A percentile compares a stretch with the other conserved stretches of the same genome.
Evolutionary conservation across 805 yeast genomes (phyloP).

Genomic region (Dipodascus geniculatus): DNA sequence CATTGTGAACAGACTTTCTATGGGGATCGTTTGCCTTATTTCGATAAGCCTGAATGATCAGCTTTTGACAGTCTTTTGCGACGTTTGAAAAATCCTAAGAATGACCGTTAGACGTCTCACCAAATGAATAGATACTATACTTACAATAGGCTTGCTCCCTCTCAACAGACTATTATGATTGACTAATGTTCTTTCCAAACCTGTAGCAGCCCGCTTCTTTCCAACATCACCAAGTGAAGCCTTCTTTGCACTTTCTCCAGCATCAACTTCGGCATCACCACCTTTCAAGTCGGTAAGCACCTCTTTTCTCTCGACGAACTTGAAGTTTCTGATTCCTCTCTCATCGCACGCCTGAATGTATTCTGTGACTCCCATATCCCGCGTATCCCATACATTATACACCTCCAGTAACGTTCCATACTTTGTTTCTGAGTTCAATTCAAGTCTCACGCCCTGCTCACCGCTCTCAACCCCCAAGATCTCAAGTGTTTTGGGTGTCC

Average conservation of each 20-base stretch:
- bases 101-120: background rate
- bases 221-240: slow-evolving; percentile 34
- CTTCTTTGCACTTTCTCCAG: slow-evolving; percentile 33
- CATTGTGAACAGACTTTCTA: slow-evolving; percentile 3
- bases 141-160: slow-evolving; percentile 24
- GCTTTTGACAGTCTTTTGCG: slow-evolving; percentile 23
- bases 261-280: slow-evolving; percentile 38
- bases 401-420: slow-evolving; percentile 21
- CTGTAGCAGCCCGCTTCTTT: slow-evolving; percentile 32
- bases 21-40: slow-evolving; percentile 2
- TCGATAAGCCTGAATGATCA: slow-evolving; percentile 17
- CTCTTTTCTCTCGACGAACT: slow-evolving; percentile 78
- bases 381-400: slow-evolving; percentile 67
- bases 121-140: background rate
- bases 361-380: slow-evolving; percentile 66
- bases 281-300: slow-evolving; percentile 56
- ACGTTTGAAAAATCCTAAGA: slow-evolving; percentile 24
- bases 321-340: slow-evolving; percentile 52
- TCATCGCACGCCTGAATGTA: slow-evolving; percentile 65
- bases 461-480: background rate
- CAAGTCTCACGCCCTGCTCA: background rate
- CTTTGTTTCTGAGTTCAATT: background rate
- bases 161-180: slow-evolving; percentile 32
- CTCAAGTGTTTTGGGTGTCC: background rate
- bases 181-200: slow-evolving; percentile 31